Evolutionary conservation across 257 asterid genomes (phyloP).

Genomic region (Gentiana dahurica): DNA sequence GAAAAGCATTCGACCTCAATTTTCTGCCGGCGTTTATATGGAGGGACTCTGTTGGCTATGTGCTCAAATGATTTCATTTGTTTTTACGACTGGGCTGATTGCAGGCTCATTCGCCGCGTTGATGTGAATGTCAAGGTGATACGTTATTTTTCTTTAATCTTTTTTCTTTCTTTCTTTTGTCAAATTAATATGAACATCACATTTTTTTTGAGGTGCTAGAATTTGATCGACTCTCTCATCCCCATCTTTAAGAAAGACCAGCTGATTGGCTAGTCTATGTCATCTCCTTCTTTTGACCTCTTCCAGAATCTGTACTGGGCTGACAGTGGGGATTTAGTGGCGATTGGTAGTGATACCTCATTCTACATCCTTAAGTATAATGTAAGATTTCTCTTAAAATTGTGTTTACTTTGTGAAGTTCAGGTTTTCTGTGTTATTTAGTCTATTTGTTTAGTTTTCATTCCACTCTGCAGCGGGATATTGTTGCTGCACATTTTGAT

Average conservation of each 20-base stretch:
- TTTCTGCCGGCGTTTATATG: constrained; percentile 85
- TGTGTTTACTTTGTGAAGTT: constrained; percentile 3
- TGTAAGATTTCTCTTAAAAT: constrained; percentile 23
- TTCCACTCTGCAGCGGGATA: constrained; percentile 67
- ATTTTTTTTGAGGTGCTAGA: background rate
- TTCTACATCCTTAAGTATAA: constrained; percentile 75
- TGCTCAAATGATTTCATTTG: constrained; percentile 88
- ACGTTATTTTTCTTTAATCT: background rate
- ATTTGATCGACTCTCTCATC: background rate
- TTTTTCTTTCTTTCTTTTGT: constrained; percentile 1
- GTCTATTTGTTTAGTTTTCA: constrained; percentile 6
- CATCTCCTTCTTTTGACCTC: constrained; percentile 9
- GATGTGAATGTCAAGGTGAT: constrained; percentile 92
- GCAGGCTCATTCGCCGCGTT: constrained; percentile 81
- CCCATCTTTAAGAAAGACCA: background rate
- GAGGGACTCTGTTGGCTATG: constrained; percentile 81
- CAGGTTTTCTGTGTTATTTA: background rate
- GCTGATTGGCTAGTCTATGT: constrained; percentile 4
- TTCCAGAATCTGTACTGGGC: constrained; percentile 62
- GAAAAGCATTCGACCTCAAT: constrained; percentile 92
- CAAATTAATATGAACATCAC: too few species aligned
- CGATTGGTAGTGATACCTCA: constrained; percentile 75
- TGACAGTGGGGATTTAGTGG: constrained; percentile 80
- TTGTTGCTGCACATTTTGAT: constrained; percentile 84
- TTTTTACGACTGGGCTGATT: constrained; percentile 89